Base-by-base conservation (phyloP, 1,284 basidiomycete genomes). In the Stygiomarasmius scandens region DNA sequence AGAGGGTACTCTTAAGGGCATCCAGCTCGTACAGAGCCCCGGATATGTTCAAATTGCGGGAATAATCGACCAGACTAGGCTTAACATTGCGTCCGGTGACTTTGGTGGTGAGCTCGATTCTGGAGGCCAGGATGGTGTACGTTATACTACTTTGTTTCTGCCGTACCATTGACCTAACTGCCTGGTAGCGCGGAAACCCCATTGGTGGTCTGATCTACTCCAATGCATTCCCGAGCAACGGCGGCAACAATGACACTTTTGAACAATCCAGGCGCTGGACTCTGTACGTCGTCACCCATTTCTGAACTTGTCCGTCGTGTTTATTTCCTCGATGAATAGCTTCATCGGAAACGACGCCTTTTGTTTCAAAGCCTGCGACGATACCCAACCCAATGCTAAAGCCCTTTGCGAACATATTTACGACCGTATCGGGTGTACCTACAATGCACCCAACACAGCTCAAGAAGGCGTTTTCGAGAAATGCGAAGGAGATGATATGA, bases 41-140 rank as follows among this genome's bases (percentile, higher is more conserved):
- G 67, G 76, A 52, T 87, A 87, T 63, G 63, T 82, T 29, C 79
- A 84, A 64, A 67, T 77, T 27, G 72, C 76, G 24, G 84, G 79
- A 14, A 77, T 71, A 66, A 72, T 86, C 56, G 70, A 86, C 62
- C 85, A 87, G 70, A 71, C 69, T 2, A 48, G 65, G 54, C 64
- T 86, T 61, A 72, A 84, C 70, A 58, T 86, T 12, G 54, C 62
- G 2, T 14, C 64, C 0, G 64, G 60, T 27, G 84, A 86, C 61
- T 76, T 66, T 27, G 86, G 86, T 65, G 86, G 86, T 59, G 81
- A 83, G 69, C 74, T 84, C 2, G 82, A 83, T 58, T 75, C 78
- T 12, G 76, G 79, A 50, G 82, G 82, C 59, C 77, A 78, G 56
- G 77, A 79, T 61, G 60, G 70, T 45, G 75, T 76, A 52, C 5